Conservation (phyloP, 768 basidiomycete species). For the Suillus clintonianus region DNA sequence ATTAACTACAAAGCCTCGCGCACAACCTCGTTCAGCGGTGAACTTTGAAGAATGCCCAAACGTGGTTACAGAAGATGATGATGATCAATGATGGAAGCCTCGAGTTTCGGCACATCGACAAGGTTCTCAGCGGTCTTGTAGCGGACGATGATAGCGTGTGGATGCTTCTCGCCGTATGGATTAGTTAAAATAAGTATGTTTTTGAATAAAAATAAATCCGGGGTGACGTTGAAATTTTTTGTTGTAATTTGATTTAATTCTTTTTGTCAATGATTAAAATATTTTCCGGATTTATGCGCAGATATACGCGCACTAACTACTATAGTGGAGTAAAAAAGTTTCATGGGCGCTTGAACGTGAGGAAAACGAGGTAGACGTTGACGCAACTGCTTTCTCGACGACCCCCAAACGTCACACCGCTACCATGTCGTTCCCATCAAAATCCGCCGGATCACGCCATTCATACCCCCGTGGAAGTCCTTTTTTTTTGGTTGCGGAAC, state of each 20-base stretch:
- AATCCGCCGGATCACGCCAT: not conserved
- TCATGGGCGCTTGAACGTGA: not conserved
- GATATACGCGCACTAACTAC: not conserved
- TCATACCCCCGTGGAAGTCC: not conserved
- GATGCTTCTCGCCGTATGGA: not conserved
- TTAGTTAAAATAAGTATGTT: not conserved
- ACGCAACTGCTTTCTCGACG: not conserved
- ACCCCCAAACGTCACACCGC: not conserved
- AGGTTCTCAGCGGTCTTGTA: not conserved
- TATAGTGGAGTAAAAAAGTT: not conserved
- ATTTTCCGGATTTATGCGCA: too few species aligned
- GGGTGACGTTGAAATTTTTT: not conserved
- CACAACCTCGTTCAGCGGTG: not conserved
- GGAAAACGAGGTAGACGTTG: not conserved
- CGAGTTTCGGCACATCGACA: not conserved
- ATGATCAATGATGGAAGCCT: slow-evolving; percentile 1
- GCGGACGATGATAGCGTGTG: not conserved
- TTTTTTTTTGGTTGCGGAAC: not conserved
- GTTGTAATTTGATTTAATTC: not conserved
- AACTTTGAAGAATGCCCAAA: not conserved
- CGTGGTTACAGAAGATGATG: not conserved
- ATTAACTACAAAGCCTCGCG: not conserved
- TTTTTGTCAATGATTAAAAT: not conserved
- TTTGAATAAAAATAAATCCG: not conserved
- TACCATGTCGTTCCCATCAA: not conserved